A percentile compares a stretch with the other conserved stretches of the same genome.
Conservation (phyloP, 164 flowering plant genomes). For the Nymphaea colorata region DNA sequence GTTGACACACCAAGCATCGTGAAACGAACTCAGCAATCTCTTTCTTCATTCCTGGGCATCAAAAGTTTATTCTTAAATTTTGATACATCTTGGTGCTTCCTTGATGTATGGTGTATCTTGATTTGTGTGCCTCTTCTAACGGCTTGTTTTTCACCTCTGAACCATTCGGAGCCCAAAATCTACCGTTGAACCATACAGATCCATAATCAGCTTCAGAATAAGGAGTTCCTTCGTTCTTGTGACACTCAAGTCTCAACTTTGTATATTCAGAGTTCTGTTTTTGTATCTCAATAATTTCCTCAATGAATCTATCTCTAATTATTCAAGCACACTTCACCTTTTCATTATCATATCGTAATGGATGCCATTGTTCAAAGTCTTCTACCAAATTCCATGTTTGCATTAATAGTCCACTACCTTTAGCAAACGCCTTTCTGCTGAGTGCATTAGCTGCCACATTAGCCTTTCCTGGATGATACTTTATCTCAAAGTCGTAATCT, state of each 20-base stretch:
- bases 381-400: background rate
- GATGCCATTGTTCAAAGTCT: background rate
- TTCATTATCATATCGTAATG: background rate
- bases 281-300: background rate
- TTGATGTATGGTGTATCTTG: conserved; percentile 4
- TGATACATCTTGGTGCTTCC: conserved; percentile 7
- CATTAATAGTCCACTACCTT: background rate
- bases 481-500: background rate
- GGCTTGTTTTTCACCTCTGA: background rate
- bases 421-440: conserved; percentile 2
- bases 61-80: background rate
- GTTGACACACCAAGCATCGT: conserved; percentile 1
- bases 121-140: conserved; percentile 1
- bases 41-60: conserved; percentile 3
- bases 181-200: background rate
- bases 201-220: no score
- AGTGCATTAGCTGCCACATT: conserved; percentile 11
- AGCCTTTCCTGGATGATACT: conserved; percentile 6
- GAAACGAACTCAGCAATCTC: background rate
- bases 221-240: background rate
- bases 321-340: background rate
- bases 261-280: background rate
- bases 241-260: background rate
- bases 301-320: background rate
- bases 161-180: background rate